Evolutionary conservation across 306 rosid genomes (phyloP).

Genomic region (Quercus glauca): DNA sequence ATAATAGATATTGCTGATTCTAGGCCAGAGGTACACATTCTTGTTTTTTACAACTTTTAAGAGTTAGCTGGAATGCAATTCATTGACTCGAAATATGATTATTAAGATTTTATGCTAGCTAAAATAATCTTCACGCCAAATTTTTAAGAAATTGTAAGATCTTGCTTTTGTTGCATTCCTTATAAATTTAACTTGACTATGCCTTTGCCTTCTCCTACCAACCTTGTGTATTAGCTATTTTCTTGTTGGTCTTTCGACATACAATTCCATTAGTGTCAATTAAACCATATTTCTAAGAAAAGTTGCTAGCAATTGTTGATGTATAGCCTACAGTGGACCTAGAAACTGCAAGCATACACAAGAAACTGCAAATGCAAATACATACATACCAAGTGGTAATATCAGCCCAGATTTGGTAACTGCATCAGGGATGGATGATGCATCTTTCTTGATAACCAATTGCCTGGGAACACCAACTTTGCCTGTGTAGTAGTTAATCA

Average conservation of each 20-base stretch:
- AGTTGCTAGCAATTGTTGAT: neutral
- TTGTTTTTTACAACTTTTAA: no score
- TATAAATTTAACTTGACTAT: no score
- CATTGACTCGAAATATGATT: no score
- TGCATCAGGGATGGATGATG: slow-evolving; percentile 69
- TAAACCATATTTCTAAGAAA: neutral
- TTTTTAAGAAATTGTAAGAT: no score
- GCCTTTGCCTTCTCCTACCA: no score
- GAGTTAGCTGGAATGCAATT: no score
- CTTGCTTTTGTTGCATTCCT: no score
- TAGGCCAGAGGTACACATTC: no score
- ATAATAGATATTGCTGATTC: no score
- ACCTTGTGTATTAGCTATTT: no score
- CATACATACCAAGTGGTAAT: slow-evolving; percentile 77
- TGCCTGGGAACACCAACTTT: slow-evolving; percentile 77
- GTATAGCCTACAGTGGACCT: neutral
- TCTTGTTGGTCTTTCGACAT: neutral
- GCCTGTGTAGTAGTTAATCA: slow-evolving; percentile 44
- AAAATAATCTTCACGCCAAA: no score
- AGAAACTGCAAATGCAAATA: slow-evolving; percentile 24
- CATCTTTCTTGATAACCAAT: slow-evolving; percentile 82
- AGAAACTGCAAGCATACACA: neutral
- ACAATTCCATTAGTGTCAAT: neutral
- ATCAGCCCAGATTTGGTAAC: slow-evolving; percentile 64
- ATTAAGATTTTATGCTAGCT: no score